phyloP scores from a whole-genome alignment of 2,329 filamentous ascomycete species.

The Fusarium ambrosium region DNA sequence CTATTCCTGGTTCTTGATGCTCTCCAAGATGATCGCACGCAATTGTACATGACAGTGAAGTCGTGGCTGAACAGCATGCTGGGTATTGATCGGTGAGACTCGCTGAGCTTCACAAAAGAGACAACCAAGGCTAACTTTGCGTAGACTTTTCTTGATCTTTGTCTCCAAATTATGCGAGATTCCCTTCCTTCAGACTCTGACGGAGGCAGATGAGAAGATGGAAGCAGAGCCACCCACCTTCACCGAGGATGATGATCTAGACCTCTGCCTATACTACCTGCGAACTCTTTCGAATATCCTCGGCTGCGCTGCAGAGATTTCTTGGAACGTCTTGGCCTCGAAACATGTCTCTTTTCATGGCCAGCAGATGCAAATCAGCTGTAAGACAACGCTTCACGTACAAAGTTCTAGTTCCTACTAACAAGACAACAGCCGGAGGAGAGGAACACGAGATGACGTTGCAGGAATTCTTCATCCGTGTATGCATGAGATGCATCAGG shows the following conservation, averaged over 20 bases:
- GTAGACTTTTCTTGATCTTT: slow-evolving; percentile 72
- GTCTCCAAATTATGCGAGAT: slow-evolving; percentile 70
- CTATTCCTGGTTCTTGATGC: slow-evolving; percentile 86
- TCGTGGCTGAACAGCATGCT: slow-evolving; percentile 81
- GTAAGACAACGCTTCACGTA: slow-evolving; percentile 57
- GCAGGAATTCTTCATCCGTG: slow-evolving; percentile 76
- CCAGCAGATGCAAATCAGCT: slow-evolving; percentile 54
- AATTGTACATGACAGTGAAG: slow-evolving; percentile 81
- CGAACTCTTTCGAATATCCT: slow-evolving; percentile 81
- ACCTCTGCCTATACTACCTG: slow-evolving; percentile 83
- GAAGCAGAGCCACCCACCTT: slow-evolving; percentile 47
- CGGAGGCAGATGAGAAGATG: slow-evolving; percentile 30
- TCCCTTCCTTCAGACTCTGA: slow-evolving; percentile 59
- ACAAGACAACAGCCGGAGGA: slow-evolving; percentile 57
- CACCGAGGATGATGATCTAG: slow-evolving; percentile 75
- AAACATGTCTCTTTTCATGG: slow-evolving; percentile 58
- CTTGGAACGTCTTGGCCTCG: slow-evolving; percentile 78
- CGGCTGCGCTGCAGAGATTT: slow-evolving; percentile 73
- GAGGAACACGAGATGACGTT: slow-evolving; percentile 70
- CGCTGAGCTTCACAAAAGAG: neutral
- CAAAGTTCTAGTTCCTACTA: slow-evolving; percentile 21
- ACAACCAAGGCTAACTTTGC: slow-evolving; percentile 8
- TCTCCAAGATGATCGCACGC: slow-evolving; percentile 78
- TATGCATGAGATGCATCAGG: slow-evolving; percentile 73
- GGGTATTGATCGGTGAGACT: slow-evolving; percentile 71